Conservation (phyloP, 345 rosid species). For the Boechera stricta region DNA sequence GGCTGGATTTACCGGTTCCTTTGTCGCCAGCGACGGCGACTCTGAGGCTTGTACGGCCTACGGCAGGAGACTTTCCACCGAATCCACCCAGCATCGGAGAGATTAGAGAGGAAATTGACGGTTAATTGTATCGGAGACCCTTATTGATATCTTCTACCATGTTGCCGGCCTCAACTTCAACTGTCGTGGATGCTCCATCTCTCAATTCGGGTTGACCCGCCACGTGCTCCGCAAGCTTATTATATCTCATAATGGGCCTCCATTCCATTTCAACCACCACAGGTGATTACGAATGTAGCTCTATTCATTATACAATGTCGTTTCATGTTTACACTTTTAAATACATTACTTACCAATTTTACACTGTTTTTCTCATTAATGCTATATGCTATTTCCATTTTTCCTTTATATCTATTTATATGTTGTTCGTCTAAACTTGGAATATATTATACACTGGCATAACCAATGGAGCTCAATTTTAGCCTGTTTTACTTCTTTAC, state of each 20-base stretch:
- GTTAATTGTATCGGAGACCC: neutral
- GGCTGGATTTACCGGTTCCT: conserved; percentile 78
- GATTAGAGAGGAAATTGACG: neutral
- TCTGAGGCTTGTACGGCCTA: conserved; percentile 60
- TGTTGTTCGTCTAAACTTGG: too few relatives aligned
- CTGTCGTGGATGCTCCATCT: conserved; percentile 25
- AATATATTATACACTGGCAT: too few relatives aligned
- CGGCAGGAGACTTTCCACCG: conserved; percentile 45
- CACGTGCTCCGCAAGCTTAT: conserved; percentile 19
- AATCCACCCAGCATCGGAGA: conserved; percentile 53
- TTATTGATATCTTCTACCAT: neutral
- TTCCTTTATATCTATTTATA: too few relatives aligned
- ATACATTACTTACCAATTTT: too few relatives aligned
- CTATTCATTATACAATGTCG: neutral
- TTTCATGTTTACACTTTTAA: neutral
- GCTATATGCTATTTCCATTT: too few relatives aligned
- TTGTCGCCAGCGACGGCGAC: conserved; percentile 80
- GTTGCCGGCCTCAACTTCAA: conserved; percentile 7
- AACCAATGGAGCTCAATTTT: too few relatives aligned
- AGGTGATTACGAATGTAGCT: too few relatives aligned
- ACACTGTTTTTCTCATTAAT: too few relatives aligned
- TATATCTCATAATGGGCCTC: conserved; percentile 17
- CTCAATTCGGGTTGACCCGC: conserved; percentile 32
- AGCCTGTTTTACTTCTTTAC: too few relatives aligned
- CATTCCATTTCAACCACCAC: neutral